A percentile compares a stretch with the other conserved stretches of the same genome.
Conservation (phyloP, 169 alveolate genomes). For the Blepharisma undulans region DNA sequence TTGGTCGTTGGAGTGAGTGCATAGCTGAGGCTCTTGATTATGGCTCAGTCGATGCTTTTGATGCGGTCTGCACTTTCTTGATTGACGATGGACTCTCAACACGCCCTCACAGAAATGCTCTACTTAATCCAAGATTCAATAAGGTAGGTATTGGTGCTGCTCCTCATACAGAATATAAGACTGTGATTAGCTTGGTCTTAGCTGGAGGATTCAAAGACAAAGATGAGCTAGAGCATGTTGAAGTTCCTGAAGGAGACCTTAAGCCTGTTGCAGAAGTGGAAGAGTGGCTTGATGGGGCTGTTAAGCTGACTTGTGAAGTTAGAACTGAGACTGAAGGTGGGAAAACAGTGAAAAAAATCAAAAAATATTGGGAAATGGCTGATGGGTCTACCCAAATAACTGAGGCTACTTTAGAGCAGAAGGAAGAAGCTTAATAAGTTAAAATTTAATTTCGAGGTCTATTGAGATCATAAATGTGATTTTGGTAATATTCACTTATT, state of each 20-base stretch:
- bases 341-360: conserved; percentile 14
- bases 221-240: neutral
- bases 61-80: neutral
- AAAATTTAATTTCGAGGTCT: neutral
- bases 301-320: conserved; percentile 35
- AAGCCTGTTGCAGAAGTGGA: conserved; percentile 2
- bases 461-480: neutral
- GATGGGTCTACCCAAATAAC: conserved; percentile 39
- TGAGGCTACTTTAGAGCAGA: neutral
- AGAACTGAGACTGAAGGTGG: conserved; percentile 27
- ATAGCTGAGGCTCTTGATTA: conserved; percentile 40
- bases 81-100: conserved; percentile 32
- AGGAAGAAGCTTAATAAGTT: neutral
- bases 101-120: conserved; percentile 29
- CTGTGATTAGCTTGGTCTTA: conserved; percentile 9
- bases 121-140: neutral
- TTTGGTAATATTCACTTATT: too few relatives aligned
- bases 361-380: conserved; percentile 35
- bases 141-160: conserved; percentile 20
- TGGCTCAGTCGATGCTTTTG: conserved; percentile 32
- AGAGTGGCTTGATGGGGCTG: conserved; percentile 42
- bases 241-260: neutral
- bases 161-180: conserved; percentile 31
- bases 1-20: conserved; percentile 32
- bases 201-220: conserved; percentile 21